Evolutionary conservation across 2,329 filamentous ascomycete species (phyloP).

Genomic region (Zalaria sp.): DNA sequence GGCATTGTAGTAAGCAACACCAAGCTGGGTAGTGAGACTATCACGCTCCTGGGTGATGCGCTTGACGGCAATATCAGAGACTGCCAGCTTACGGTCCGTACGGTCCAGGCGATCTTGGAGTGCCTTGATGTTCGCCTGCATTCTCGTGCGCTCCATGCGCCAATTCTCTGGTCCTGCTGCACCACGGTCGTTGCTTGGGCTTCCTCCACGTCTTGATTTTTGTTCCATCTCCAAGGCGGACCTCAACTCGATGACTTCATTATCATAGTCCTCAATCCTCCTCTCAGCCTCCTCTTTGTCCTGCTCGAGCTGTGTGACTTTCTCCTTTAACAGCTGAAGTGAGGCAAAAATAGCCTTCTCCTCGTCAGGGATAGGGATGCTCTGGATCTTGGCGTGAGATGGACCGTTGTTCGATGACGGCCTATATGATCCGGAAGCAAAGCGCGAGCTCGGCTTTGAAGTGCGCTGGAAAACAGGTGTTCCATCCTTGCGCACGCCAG

Average conservation of each 20-base stretch:
- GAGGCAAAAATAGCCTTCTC: constrained; percentile 51
- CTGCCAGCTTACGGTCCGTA: constrained; percentile 45
- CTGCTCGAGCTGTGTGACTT: constrained; percentile 40
- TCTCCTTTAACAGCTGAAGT: constrained; percentile 43
- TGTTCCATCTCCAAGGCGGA: constrained; percentile 29
- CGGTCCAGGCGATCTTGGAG: constrained; percentile 49
- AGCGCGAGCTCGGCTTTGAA: constrained; percentile 38
- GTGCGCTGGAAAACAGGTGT: constrained; percentile 40
- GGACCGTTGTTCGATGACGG: constrained; percentile 6
- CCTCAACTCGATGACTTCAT: constrained; percentile 41
- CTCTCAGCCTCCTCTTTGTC: constrained; percentile 41
- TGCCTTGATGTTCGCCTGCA: constrained; percentile 46
- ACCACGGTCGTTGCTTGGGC: constrained; percentile 23
- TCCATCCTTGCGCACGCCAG: constrained; percentile 42
- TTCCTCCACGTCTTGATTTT: constrained; percentile 28
- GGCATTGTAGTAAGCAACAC: constrained; percentile 42
- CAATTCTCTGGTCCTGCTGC: constrained; percentile 10
- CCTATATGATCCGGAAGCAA: constrained; percentile 32
- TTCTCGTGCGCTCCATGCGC: constrained; percentile 33
- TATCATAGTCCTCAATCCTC: constrained; percentile 41
- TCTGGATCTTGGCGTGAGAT: constrained; percentile 35
- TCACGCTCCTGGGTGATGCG: constrained; percentile 51
- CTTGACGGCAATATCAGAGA: constrained; percentile 50
- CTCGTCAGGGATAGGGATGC: constrained; percentile 43
- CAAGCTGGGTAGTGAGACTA: constrained; percentile 47